These are phyloP conservation scores for Beverwykella pulmonaria DNA, from an alignment of 495 filamentous ascomycete genomes.

Conservation along the genomic window DNA sequence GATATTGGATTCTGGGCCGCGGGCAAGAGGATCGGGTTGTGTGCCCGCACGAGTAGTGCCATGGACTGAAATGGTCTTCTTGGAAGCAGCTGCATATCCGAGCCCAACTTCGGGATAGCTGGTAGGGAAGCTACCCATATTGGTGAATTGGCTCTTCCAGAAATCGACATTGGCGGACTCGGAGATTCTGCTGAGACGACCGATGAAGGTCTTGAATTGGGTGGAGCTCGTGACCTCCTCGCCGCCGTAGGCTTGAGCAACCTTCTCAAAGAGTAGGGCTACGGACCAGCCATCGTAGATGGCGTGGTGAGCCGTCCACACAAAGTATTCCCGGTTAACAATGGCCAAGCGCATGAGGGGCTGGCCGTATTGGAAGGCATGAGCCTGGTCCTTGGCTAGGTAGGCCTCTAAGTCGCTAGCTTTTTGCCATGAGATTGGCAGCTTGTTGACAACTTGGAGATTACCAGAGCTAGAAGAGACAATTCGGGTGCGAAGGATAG, in stretches of 20 bases:
- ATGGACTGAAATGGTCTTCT: conserved; percentile 15
- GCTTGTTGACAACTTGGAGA: conserved; percentile 31
- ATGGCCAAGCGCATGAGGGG: conserved; percentile 20
- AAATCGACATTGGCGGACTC: conserved; percentile 13
- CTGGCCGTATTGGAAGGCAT: conserved; percentile 22
- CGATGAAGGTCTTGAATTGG: conserved; percentile 22
- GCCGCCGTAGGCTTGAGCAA: conserved; percentile 27
- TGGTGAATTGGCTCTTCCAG: conserved; percentile 39
- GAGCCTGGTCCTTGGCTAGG: conserved; percentile 4
- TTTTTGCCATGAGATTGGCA: conserved; percentile 7
- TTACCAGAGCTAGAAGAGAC: conserved; percentile 37
- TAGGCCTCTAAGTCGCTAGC: conserved; percentile 10
- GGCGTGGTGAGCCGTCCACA: conserved; percentile 43
- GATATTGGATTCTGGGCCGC: no score
- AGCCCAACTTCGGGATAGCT: conserved; percentile 21
- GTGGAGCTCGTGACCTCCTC: not conserved
- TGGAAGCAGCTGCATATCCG: conserved; percentile 17
- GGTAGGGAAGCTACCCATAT: conserved; percentile 20
- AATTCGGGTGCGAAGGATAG: conserved; percentile 51
- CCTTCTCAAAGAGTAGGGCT: conserved; percentile 22
- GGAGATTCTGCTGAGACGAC: conserved; percentile 3
- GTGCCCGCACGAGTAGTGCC: no score
- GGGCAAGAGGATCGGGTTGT: not conserved
- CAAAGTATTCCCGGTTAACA: conserved; percentile 32
- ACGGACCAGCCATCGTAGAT: conserved; percentile 42